Evolutionary conservation across 352 stramenopile species (phyloP).

Genomic region (Phytophthora constricta): DNA sequence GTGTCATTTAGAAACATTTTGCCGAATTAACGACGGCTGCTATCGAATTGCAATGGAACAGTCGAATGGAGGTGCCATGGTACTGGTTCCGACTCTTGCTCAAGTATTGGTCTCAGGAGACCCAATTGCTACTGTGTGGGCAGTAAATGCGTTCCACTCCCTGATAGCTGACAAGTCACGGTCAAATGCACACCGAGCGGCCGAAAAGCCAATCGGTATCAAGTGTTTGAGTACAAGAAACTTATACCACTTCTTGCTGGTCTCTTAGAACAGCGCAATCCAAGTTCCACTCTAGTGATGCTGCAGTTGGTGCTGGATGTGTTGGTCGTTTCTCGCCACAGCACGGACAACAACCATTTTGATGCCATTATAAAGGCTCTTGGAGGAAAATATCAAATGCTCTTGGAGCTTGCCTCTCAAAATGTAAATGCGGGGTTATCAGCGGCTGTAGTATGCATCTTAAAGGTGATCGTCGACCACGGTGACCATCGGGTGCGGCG

Average conservation of each 20-base stretch:
- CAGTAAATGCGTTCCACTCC: conserved; percentile 68
- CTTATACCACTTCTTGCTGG: conserved; percentile 62
- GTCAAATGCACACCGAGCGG: conserved; percentile 41
- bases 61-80: conserved; percentile 48
- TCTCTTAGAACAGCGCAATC: conserved; percentile 55
- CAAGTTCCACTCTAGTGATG: conserved; percentile 58
- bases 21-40: conserved; percentile 72
- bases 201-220: conserved; percentile 64
- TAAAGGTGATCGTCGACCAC: conserved; percentile 80
- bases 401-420: conserved; percentile 62
- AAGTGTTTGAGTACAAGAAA: conserved; percentile 73
- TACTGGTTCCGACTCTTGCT: conserved; percentile 46
- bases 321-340: conserved; percentile 58
- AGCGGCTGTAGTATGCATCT: conserved; percentile 59
- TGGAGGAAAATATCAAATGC: conserved; percentile 47
- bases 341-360: conserved; percentile 83
- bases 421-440: conserved; percentile 60
- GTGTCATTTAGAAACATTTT: conserved; percentile 77
- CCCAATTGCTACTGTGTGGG: conserved; percentile 61
- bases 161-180: conserved; percentile 60
- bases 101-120: conserved; percentile 64
- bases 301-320: conserved; percentile 75
- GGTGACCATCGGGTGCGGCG: conserved; percentile 61
- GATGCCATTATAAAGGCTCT: conserved; percentile 73
- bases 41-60: conserved; percentile 68